A percentile compares a stretch with the other conserved stretches of the same genome.
These are phyloP conservation scores for Fremontodendron californicum DNA, from an alignment of 345 rosid genomes.

Conservation along the genomic window DNA sequence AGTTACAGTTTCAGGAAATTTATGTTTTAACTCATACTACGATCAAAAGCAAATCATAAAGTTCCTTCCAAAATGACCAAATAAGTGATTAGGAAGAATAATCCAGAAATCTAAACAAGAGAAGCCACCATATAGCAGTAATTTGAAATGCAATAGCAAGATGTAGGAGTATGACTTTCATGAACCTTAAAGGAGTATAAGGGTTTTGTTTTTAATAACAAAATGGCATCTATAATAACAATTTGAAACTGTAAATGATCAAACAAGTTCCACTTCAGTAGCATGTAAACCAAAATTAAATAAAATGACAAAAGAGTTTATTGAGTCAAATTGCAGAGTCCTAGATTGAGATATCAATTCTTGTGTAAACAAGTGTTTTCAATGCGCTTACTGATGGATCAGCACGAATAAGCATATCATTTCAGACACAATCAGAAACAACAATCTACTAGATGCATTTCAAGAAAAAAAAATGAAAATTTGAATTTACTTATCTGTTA, in stretches of 20 bases:
- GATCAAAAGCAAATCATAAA: background rate
- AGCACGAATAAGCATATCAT: background rate
- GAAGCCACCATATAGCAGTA: background rate
- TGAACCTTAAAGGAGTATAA: background rate
- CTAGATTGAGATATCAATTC: background rate
- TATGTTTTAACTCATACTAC: background rate
- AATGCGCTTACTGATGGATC: background rate
- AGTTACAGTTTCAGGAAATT: constrained; percentile 14
- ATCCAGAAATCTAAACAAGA: background rate
- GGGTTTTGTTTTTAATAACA: background rate
- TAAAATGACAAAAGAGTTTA: background rate
- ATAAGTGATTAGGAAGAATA: background rate
- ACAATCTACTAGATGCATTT: background rate
- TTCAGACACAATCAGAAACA: background rate
- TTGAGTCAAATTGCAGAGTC: background rate
- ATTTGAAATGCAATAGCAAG: background rate
- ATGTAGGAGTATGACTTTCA: background rate
- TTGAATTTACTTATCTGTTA: background rate
- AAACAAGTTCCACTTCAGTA: background rate
- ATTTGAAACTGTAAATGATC: background rate
- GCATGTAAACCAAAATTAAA: background rate
- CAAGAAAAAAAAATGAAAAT: background rate
- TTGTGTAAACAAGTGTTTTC: background rate
- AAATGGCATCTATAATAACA: background rate
- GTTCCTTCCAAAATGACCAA: background rate